phyloP scores from a whole-genome alignment of 192 early-diverging fungal species.

The Phlyctochytrium planicorne region DNA sequence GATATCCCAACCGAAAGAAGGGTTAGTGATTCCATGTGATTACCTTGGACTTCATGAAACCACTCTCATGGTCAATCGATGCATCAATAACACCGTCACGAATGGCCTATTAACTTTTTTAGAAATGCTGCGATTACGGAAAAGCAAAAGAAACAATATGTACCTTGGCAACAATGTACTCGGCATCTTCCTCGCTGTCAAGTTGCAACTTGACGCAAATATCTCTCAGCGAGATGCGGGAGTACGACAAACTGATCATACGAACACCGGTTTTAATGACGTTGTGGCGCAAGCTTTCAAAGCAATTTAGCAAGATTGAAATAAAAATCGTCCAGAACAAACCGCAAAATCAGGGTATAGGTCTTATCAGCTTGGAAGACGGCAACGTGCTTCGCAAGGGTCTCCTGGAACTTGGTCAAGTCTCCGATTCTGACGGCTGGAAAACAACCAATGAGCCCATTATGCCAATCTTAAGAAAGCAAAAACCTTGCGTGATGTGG shows the following conservation, averaged over 20 bases:
- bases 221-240: conserved; percentile 92
- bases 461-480: not conserved
- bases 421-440: conserved; percentile 93
- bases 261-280: conserved; percentile 99
- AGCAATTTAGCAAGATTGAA: conserved; percentile 3
- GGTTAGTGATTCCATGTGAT: too few relatives aligned
- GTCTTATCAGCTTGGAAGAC: conserved; percentile 87
- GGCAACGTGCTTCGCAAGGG: conserved; percentile 67
- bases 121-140: too few relatives aligned
- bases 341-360: conserved; percentile 85
- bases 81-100: conserved; percentile 99
- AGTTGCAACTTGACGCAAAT: conserved; percentile 96
- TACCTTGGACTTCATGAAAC: conserved; percentile 86
- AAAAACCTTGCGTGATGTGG: conserved; percentile 83
- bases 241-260: conserved; percentile 94
- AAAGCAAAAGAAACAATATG: conserved; percentile 15
- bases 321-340: conserved; percentile 7
- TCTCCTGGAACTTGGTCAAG: conserved; percentile 89
- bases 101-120: conserved; percentile 61
- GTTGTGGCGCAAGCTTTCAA: conserved; percentile 83
- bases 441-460: conserved; percentile 5
- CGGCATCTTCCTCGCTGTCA: conserved; percentile 98
- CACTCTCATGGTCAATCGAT: conserved; percentile 90
- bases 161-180: conserved; percentile 96
- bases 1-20: not conserved